Evolutionary conservation across 345 rosid species (phyloP), one percentile per base, ranked within the genome.

Genomic region (Populus deltoides): DNA sequence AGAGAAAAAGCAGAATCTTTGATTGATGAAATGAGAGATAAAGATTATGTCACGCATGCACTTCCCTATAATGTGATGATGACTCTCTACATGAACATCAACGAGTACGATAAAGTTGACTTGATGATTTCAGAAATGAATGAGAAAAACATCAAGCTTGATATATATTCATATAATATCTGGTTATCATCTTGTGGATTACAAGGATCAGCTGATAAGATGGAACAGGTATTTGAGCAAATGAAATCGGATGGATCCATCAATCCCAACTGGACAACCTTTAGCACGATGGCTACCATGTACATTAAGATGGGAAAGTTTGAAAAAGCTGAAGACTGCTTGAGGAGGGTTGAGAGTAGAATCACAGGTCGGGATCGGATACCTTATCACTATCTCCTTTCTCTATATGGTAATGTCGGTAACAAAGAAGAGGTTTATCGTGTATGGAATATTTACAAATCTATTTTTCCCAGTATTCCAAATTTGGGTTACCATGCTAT

Each of bases 1-100:
- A 89, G 86, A 83, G 92, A 90, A 33, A 87, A 89, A 82, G 97
- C 98, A 2, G 98, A 93, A 85, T 43, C 89, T 25, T 75, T 93
- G 83, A 71, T 96, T 68, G 89, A 85, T 22, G 62, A 68, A 31
- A 95, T 95, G 93, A 87, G 94, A 86, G 85, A 80, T 47, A 90
- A 89, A 82, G 93, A 89, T 63, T 91, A 87, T 79, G 84, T 88
- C 73, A 71, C 74, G 17, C 89, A 88, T 75, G 79, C 98, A 15
- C 97, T 95, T 82, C 89, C 99, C 31, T 95, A 82, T 86, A 93
- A 93, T 86, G 98, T 92, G 76, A 95, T 93, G 94, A 95, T 95
- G 99, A 95, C 98, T 75, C 90, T 95, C 55, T 93, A 93, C 86
- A 95, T 92, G 97, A 92, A 90, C 77, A 83, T 93, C 59, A 85